A percentile compares a stretch with the other conserved stretches of the same genome.
Conservation (phyloP, 495 filamentous ascomycete genomes). For the Aspergillus indologenus region DNA sequence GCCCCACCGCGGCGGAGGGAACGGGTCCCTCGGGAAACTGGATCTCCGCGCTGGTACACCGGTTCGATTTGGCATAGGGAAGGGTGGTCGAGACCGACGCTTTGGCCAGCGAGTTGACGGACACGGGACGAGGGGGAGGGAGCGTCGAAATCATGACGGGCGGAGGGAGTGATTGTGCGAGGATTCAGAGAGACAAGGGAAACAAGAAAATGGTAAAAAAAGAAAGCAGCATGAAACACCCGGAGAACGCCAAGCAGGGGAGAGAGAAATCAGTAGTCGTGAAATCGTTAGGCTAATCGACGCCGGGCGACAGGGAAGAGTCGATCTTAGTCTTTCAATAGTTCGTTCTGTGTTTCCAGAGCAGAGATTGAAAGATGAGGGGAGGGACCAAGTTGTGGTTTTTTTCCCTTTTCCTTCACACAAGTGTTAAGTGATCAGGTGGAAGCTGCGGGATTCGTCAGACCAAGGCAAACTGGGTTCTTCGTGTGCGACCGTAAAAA, state of each 20-base stretch:
- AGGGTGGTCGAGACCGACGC: conserved; percentile 18
- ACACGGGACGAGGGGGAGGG: conserved; percentile 35
- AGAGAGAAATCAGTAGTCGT: conserved; percentile 15
- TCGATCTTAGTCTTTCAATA: conserved; percentile 4
- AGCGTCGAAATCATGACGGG: conserved; percentile 32
- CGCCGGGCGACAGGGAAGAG: conserved; percentile 1
- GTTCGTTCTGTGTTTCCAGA: conserved; percentile 8
- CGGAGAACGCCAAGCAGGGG: conserved; percentile 15
- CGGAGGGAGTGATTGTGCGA: conserved; percentile 17
- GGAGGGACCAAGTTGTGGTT: conserved; percentile 7
- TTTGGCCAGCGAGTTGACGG: conserved; percentile 34
- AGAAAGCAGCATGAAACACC: conserved; percentile 1
- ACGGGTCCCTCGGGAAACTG: conserved; percentile 23
- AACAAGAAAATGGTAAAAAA: not conserved
- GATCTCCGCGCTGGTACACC: conserved; percentile 29
- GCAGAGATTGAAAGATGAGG: conserved; percentile 6
- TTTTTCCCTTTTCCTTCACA: conserved; percentile 8
- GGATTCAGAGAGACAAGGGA: conserved; percentile 11
- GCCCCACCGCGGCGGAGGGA: conserved; percentile 15
- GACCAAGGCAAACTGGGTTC: not conserved
- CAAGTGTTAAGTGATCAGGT: conserved; percentile 3
- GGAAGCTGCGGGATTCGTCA: not conserved
- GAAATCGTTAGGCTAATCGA: conserved; percentile 14
- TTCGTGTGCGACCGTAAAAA: not conserved
- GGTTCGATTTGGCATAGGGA: conserved; percentile 22